Base-by-base conservation (phyloP, 495 filamentous ascomycete genomes). In the Ascobolus immersus region DNA sequence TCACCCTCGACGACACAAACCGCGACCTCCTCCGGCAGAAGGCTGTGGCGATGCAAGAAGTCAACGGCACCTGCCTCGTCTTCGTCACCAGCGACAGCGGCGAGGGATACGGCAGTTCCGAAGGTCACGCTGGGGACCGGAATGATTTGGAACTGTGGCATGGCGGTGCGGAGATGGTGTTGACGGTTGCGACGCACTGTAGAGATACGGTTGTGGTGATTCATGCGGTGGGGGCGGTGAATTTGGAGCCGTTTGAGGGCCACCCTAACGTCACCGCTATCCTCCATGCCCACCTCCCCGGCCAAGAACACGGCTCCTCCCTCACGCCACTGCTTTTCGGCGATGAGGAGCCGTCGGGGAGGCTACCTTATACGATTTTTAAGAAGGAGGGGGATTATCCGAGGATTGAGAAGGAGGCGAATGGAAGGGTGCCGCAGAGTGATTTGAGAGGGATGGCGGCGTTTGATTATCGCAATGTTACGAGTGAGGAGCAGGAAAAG, bases 251-350 rank as follows among this genome's bases (percentile, higher is more conserved):
- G 9, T 31, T n/a, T n/a, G 28, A 10, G 1, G 55, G 81, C 40
- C 69, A 75, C 52, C 70, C 74, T n/a, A 94, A 94, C 51, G 64
- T 96, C 37, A 93, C 81, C 6, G 86, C 78, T 17, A 86, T 96
- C 25, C 47, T 94, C 12, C 93, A 80, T 73, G 86, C 84, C 39
- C 84, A 82, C 50, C 51, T 93, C 27, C 86, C 86, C 0, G 86
- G 86, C 9, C 74, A 94, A 49, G 75, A 96, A 51, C 79, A 73
- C 20, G 86, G 86, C 24, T 82, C 86, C 53, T 66, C 75, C n/a
- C 67, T 96, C 39, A 68, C 69, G 17, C 84, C 94, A 46, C 67
- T 96, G 5, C 71, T 96, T 9, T 96, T 91, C 51, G 86, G 86
- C 30, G 64, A 61, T 31, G 68, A 79, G 48, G 91, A 86, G 54